These are phyloP conservation scores for Colletotrichum lupini DNA, from an alignment of 2,329 filamentous ascomycete species.

Conservation along the genomic window DNA sequence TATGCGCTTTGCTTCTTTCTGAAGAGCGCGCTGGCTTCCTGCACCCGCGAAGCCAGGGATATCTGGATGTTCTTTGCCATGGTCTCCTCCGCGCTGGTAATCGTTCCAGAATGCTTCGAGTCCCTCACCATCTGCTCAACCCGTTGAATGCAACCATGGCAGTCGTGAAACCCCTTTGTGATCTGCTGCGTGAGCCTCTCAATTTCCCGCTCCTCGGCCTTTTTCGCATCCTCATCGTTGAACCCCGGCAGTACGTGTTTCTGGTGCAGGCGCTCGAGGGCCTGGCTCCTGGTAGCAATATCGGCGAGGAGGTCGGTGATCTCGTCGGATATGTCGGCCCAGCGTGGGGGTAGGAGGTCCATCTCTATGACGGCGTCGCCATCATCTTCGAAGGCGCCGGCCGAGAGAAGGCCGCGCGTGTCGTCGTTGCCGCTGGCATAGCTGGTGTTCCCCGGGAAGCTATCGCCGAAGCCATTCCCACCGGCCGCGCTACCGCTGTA, in stretches of 20 bases:
- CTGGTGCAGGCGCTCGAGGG: conserved; percentile 91
- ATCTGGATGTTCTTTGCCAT: conserved; percentile 98
- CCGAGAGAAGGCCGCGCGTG: conserved; percentile 84
- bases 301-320: conserved; percentile 84
- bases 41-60: conserved; percentile 86
- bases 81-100: conserved; percentile 86
- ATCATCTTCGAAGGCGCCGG: conserved; percentile 82
- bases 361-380: conserved; percentile 98
- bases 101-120: conserved; percentile 75
- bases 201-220: conserved; percentile 87
- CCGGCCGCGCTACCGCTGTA: conserved; percentile 64
- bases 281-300: conserved; percentile 84
- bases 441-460: conserved; percentile 60
- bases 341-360: conserved; percentile 93
- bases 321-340: conserved; percentile 95
- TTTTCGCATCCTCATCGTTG: conserved; percentile 92
- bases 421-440: conserved; percentile 58
- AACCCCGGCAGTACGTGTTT: conserved; percentile 98
- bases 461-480: conserved; percentile 69
- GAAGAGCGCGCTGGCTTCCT: conserved; percentile 91
- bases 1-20: conserved; percentile 98
- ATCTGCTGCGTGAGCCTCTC: conserved; percentile 91
- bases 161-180: conserved; percentile 88
- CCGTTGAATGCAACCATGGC: conserved; percentile 87
- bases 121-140: conserved; percentile 90